Percentiles rank a stretch among this genome's conserved stretches.
These are phyloP conservation scores for Colletotrichum zoysiae DNA, from an alignment of 2,329 filamentous ascomycete genomes.

Conservation along the genomic window DNA sequence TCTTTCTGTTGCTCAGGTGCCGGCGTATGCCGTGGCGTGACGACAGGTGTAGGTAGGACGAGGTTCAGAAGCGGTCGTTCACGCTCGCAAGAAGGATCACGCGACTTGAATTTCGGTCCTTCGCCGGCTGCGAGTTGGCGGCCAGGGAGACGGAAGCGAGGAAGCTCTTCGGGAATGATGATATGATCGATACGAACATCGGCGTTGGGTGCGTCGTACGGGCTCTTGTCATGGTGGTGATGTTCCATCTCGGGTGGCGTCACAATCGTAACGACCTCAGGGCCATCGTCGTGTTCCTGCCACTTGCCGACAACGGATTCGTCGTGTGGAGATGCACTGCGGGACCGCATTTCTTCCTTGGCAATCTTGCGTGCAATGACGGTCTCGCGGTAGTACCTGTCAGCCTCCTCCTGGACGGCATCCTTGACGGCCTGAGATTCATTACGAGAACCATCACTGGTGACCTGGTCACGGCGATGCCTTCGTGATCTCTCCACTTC, in stretches of 20 bases:
- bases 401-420: constrained; percentile 67
- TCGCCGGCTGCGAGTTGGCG: constrained; percentile 46
- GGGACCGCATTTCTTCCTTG: constrained; percentile 66
- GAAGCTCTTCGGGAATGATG: constrained; percentile 66
- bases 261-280: constrained; percentile 60
- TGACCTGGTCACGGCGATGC: constrained; percentile 49
- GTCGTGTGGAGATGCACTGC: constrained; percentile 62
- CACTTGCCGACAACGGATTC: constrained; percentile 69
- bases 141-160: constrained; percentile 50
- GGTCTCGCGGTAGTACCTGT: constrained; percentile 69
- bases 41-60: constrained; percentile 69
- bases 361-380: constrained; percentile 66
- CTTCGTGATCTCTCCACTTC: constrained; percentile 55
- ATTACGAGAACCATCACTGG: constrained; percentile 52
- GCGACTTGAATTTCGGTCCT: constrained; percentile 55
- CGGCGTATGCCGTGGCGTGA: constrained; percentile 58
- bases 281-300: constrained; percentile 51
- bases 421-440: constrained; percentile 53
- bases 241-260: constrained; percentile 66
- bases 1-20: constrained; percentile 45
- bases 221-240: constrained; percentile 59
- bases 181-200: constrained; percentile 73
- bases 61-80: constrained; percentile 71
- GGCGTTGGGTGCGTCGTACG: constrained; percentile 71
- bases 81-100: constrained; percentile 67